These are phyloP conservation scores for Cercospora janseana DNA, from an alignment of 2,329 filamentous ascomycete genomes.

Conservation along the genomic window DNA sequence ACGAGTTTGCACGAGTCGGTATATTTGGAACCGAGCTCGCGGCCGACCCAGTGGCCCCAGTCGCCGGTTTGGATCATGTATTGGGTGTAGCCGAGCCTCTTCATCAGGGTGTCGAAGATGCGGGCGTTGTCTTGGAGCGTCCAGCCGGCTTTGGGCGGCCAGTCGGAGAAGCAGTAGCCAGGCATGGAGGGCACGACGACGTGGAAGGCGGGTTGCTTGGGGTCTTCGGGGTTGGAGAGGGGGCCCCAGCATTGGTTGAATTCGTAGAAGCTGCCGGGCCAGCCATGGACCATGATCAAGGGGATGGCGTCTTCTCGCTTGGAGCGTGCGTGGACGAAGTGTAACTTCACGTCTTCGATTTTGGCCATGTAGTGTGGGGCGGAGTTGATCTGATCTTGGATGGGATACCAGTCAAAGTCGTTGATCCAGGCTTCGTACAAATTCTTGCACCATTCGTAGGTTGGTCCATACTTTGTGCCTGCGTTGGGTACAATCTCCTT, in stretches of 20 bases:
- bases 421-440: conserved; percentile 39
- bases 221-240: conserved; percentile 37
- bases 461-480: conserved; percentile 38
- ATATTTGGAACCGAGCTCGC: conserved; percentile 40
- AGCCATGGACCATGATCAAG: conserved; percentile 46
- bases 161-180: conserved; percentile 51
- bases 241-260: conserved; percentile 43
- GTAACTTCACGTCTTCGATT: conserved; percentile 39
- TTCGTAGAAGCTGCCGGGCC: conserved; percentile 48
- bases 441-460: conserved; percentile 38
- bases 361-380: conserved; percentile 38
- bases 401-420: conserved; percentile 38
- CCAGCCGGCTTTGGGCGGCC: conserved; percentile 37
- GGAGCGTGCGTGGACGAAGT: conserved; percentile 41
- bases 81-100: conserved; percentile 41
- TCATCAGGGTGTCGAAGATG: conserved; percentile 42
- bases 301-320: conserved; percentile 41
- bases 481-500: conserved; percentile 41
- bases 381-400: conserved; percentile 37
- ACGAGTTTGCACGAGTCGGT: conserved; percentile 42
- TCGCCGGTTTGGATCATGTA: conserved; percentile 44
- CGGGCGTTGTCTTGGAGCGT: conserved; percentile 40
- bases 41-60: conserved; percentile 44
- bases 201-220: conserved; percentile 48
- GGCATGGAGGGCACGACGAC: conserved; percentile 59